These are phyloP conservation scores for Blepharisma japonicum DNA, from an alignment of 73 alveolate genomes.

Conservation along the genomic window DNA sequence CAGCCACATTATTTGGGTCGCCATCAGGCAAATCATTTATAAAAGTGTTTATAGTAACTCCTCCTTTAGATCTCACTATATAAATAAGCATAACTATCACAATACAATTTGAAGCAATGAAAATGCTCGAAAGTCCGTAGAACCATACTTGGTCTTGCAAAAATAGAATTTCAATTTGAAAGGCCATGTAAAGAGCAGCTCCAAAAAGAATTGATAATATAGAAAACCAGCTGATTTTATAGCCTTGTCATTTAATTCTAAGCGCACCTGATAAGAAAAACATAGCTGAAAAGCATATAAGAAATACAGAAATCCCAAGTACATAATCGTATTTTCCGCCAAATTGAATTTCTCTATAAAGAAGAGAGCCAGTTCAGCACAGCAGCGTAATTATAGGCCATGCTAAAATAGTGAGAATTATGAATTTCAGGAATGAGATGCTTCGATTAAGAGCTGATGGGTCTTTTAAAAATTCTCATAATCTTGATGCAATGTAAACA, in stretches of 20 bases:
- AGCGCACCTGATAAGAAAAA: constrained; percentile 45
- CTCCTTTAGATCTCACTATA: constrained; percentile 39
- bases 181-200: constrained; percentile 31
- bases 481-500: constrained; percentile 10
- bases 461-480: not conserved
- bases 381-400: not conserved
- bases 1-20: not conserved
- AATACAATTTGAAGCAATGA: constrained; percentile 47
- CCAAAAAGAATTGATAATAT: constrained; percentile 30
- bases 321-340: constrained; percentile 19
- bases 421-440: constrained; percentile 2
- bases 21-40: constrained; percentile 16
- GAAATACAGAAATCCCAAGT: constrained; percentile 1
- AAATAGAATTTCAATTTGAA: constrained; percentile 38
- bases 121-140: constrained; percentile 55
- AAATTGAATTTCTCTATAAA: not conserved
- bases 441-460: not conserved
- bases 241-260: constrained; percentile 56
- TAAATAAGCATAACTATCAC: constrained; percentile 38
- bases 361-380: constrained; percentile 7
- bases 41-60: constrained; percentile 43
- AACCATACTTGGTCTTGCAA: constrained; percentile 37
- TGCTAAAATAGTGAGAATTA: not conserved
- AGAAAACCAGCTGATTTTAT: constrained; percentile 31
- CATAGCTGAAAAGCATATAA: constrained; percentile 33